These are phyloP conservation scores for Monilinia fructigena DNA, from an alignment of 2,329 filamentous ascomycete species.

Conservation along the genomic window DNA sequence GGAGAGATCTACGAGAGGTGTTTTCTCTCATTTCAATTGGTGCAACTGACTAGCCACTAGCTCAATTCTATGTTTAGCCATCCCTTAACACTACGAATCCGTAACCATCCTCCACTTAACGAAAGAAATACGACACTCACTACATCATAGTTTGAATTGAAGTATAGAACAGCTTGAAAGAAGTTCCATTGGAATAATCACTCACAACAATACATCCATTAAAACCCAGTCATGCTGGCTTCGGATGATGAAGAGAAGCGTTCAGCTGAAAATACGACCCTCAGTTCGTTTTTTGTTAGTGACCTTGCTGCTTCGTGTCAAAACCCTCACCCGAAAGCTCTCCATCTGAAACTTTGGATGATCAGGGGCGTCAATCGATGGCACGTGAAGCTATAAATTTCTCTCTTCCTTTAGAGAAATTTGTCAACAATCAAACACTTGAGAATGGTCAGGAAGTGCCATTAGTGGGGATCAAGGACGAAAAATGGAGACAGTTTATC, in stretches of 20 bases:
- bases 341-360: neutral
- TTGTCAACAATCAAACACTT: too few species aligned
- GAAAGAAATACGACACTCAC: neutral
- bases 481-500: neutral
- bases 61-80: too few species aligned
- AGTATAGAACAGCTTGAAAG: neutral
- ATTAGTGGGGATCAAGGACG: neutral
- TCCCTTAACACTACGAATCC: too few species aligned
- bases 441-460: neutral
- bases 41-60: neutral
- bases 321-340: neutral
- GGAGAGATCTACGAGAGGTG: neutral
- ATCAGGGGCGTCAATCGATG: neutral
- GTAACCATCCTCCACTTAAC: neutral
- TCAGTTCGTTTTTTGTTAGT: neutral
- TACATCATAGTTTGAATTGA: neutral
- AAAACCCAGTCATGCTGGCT: neutral
- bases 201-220: neutral
- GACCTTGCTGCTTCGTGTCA: neutral
- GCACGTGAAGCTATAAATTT: neutral
- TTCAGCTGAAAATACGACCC: neutral
- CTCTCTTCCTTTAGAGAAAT: too few species aligned
- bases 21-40: neutral
- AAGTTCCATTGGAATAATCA: neutral
- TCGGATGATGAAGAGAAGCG: neutral